Conservation (phyloP, 192 early-diverging fungal species). For the Dimargaris verticillata region DNA sequence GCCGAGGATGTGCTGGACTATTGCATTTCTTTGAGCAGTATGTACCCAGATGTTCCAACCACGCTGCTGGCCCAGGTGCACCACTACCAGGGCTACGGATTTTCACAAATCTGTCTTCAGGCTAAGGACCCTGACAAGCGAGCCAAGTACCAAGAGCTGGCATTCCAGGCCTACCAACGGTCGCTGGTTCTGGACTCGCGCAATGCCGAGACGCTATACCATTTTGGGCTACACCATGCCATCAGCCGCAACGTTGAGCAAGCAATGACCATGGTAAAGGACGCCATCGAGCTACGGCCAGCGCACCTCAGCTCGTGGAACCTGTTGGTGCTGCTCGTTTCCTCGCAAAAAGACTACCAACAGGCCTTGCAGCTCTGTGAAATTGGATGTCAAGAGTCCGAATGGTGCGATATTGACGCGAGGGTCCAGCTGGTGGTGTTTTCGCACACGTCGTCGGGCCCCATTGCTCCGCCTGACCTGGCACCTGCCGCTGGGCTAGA, state of each 20-base stretch:
- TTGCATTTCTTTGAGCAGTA: conserved; percentile 6
- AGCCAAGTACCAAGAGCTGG: conserved; percentile 38
- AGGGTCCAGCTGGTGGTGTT: conserved; percentile 13
- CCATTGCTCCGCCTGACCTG: conserved; percentile 12
- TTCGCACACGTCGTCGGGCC: conserved; percentile 8
- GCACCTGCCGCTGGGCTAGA: conserved; percentile 15
- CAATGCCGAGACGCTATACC: conserved; percentile 40
- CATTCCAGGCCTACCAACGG: conserved; percentile 32
- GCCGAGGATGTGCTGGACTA: conserved; percentile 12
- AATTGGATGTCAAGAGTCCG: conserved; percentile 39
- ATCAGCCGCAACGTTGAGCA: conserved; percentile 40
- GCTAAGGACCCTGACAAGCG: conserved; percentile 45
- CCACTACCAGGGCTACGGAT: conserved; percentile 23
- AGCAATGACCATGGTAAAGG: conserved; percentile 34
- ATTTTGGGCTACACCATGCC: conserved; percentile 50
- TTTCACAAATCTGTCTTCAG: conserved; percentile 10
- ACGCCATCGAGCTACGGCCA: conserved; percentile 32
- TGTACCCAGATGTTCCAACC: neutral
- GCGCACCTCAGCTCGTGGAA: conserved; percentile 56
- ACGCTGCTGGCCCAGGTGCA: conserved; percentile 17
- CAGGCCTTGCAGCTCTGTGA: conserved; percentile 48
- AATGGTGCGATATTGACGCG: conserved; percentile 23
- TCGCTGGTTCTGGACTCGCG: conserved; percentile 33
- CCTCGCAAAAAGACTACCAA: conserved; percentile 45
- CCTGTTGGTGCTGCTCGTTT: conserved; percentile 45